phyloP scores from a whole-genome alignment of 345 rosid species.

The Cardamine resedifolia region DNA sequence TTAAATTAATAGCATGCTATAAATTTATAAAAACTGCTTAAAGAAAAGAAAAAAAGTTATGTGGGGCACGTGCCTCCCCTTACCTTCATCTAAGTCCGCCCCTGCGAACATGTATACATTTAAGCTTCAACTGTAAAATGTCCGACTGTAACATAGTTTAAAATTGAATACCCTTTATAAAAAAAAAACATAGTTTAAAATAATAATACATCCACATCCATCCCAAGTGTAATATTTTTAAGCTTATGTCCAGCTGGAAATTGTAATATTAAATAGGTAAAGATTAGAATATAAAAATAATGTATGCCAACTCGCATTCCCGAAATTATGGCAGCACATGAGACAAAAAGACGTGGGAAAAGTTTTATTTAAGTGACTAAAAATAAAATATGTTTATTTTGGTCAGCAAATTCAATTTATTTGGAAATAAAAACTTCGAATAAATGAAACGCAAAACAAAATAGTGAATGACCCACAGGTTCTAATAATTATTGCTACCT shows the following conservation, averaged over 20 bases:
- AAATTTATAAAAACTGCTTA: too few relatives aligned
- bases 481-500: neutral
- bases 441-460: too few relatives aligned
- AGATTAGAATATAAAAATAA: too few relatives aligned
- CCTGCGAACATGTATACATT: neutral
- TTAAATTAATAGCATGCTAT: too few relatives aligned
- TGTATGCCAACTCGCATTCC: neutral
- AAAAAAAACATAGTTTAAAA: too few relatives aligned
- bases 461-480: neutral
- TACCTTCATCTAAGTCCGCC: too few relatives aligned
- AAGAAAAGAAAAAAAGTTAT: too few relatives aligned
- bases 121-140: neutral
- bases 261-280: neutral
- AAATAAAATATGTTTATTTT: neutral
- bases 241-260: neutral
- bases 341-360: neutral
- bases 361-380: neutral
- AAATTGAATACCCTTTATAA: too few relatives aligned
- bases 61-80: too few relatives aligned
- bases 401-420: neutral
- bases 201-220: too few relatives aligned
- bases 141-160: neutral
- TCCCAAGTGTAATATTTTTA: neutral
- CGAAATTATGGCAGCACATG: neutral
- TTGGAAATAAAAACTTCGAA: too few relatives aligned